These are phyloP conservation scores for Moricandia arvensis DNA, from an alignment of 345 rosid genomes.

Conservation along the genomic window DNA sequence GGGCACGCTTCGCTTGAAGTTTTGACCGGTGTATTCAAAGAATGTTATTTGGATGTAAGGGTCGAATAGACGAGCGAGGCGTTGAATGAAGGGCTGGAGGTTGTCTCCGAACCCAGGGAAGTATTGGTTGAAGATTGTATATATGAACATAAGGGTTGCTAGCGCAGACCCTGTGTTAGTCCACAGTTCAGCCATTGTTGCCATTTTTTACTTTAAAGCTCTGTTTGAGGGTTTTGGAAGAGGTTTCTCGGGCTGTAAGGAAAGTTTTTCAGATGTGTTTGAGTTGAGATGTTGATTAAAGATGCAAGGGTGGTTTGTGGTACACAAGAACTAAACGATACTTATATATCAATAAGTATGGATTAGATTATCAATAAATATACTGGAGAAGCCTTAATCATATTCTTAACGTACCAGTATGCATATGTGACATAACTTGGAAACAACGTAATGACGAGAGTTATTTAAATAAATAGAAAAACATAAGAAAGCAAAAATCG, in stretches of 20 bases:
- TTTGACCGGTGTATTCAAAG: slow-evolving; percentile 40
- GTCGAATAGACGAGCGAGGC: slow-evolving; percentile 15
- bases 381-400: background rate
- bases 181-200: slow-evolving; percentile 26
- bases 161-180: slow-evolving; percentile 32
- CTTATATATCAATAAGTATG: background rate
- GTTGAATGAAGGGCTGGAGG: slow-evolving; percentile 20
- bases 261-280: background rate
- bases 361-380: background rate
- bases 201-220: background rate
- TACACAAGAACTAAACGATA: background rate
- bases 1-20: slow-evolving; percentile 37
- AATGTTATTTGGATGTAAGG: slow-evolving; percentile 50
- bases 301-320: background rate
- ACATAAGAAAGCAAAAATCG: background rate
- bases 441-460: background rate
- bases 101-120: slow-evolving; percentile 33
- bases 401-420: background rate
- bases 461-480: background rate
- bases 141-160: slow-evolving; percentile 34
- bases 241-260: background rate
- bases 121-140: slow-evolving; percentile 32
- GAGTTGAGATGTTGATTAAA: background rate
- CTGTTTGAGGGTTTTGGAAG: background rate
- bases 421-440: background rate